Percentiles rank a stretch among this genome's conserved stretches.
Evolutionary conservation across 2,329 filamentous ascomycete species (phyloP).

Genomic region (Alternaria sp.): DNA sequence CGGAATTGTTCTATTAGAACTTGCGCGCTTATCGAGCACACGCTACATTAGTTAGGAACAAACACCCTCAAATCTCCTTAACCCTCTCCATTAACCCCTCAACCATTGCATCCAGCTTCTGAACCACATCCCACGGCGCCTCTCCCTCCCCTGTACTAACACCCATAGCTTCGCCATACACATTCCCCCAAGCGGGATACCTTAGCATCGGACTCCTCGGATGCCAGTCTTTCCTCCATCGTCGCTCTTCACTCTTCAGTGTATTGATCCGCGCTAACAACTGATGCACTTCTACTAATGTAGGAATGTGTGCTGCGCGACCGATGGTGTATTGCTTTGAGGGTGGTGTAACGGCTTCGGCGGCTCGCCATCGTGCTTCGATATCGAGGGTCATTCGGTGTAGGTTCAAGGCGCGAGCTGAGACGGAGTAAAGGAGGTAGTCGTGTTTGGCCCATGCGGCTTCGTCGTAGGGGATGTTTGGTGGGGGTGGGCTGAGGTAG

Average conservation of each 20-base stretch:
- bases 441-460: neutral
- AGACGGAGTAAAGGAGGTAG: neutral
- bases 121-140: neutral
- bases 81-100: neutral
- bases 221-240: neutral
- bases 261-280: neutral
- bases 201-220: slow-evolving; percentile 1
- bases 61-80: neutral
- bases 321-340: neutral
- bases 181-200: slow-evolving; percentile 3
- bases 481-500: neutral
- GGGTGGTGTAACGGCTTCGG: neutral
- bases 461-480: neutral
- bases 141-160: neutral
- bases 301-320: neutral
- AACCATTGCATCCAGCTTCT: neutral
- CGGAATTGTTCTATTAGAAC: neutral
- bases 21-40: too few relatives aligned
- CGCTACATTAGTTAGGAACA: too few relatives aligned
- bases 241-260: neutral
- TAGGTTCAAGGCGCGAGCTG: neutral
- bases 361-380: slow-evolving; percentile 2
- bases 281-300: neutral
- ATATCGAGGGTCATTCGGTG: neutral
- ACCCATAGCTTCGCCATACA: slow-evolving; percentile 1